phyloP scores from a whole-genome alignment of 2,329 filamentous ascomycete species.

The Hypoxylon sp. region DNA sequence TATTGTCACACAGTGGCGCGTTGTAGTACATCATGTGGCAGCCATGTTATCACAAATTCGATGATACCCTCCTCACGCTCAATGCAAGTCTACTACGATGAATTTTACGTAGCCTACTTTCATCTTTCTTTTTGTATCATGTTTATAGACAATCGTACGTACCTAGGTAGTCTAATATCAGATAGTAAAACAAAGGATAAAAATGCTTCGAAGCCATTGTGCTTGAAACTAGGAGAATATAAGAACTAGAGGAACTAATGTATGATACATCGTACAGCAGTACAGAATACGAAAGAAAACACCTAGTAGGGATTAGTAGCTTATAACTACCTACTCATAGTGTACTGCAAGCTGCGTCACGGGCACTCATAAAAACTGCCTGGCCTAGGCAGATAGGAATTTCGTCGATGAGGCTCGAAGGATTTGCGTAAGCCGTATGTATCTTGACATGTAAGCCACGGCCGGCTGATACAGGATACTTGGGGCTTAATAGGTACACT shows the following conservation, averaged over 20 bases:
- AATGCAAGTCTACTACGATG: no score
- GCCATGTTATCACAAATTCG: not conserved
- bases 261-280: not conserved
- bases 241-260: not conserved
- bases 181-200: not conserved
- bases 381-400: not conserved
- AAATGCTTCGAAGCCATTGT: not conserved
- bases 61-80: not conserved
- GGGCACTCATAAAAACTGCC: not conserved
- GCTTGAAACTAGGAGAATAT: not conserved
- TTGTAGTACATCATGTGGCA: not conserved
- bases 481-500: not conserved
- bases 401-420: not conserved
- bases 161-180: not conserved
- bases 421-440: not conserved
- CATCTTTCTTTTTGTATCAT: not conserved
- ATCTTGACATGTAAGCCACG: not conserved
- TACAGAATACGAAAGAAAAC: not conserved
- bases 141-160: not conserved
- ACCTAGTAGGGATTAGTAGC: not conserved
- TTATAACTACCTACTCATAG: not conserved
- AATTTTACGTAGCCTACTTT: not conserved
- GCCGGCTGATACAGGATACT: not conserved
- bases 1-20: not conserved
- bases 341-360: not conserved